These are phyloP conservation scores for Naumovozyma baii DNA, from an alignment of 805 yeast species.

Conservation along the genomic window DNA sequence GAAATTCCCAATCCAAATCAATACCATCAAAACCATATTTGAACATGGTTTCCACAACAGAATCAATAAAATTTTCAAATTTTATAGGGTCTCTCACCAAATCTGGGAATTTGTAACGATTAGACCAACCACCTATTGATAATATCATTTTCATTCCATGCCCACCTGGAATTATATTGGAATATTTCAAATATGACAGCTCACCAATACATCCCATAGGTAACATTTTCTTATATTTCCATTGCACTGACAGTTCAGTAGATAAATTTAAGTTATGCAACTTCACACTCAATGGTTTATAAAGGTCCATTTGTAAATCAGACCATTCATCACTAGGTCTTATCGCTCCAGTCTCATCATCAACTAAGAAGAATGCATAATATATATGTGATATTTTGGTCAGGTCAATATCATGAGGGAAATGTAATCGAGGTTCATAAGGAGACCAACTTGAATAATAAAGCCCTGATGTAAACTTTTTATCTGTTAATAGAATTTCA, in stretches of 20 bases:
- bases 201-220: constrained; percentile 43
- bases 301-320: constrained; percentile 38
- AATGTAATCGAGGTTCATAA: constrained; percentile 48
- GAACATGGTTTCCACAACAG: constrained; percentile 39
- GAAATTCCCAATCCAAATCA: constrained; percentile 94
- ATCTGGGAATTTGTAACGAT: constrained; percentile 39
- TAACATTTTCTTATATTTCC: constrained; percentile 3
- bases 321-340: constrained; percentile 55
- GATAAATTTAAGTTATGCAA: constrained; percentile 1
- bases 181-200: constrained; percentile 32
- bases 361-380: constrained; percentile 66
- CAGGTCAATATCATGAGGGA: constrained; percentile 54
- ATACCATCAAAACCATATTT: constrained; percentile 75
- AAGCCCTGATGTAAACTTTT: constrained; percentile 25
- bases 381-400: constrained; percentile 53
- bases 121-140: constrained; percentile 81
- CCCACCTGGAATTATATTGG: constrained; percentile 16
- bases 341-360: constrained; percentile 44
- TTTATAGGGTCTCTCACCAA: constrained; percentile 32
- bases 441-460: constrained; percentile 60
- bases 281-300: constrained; percentile 12
- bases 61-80: constrained; percentile 39
- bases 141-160: constrained; percentile 42
- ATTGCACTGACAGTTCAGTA: not conserved
- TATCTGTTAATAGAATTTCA: not conserved